phyloP scores from a whole-genome alignment of 768 basidiomycete genomes.

The Lepiota brunneoincarnata region DNA sequence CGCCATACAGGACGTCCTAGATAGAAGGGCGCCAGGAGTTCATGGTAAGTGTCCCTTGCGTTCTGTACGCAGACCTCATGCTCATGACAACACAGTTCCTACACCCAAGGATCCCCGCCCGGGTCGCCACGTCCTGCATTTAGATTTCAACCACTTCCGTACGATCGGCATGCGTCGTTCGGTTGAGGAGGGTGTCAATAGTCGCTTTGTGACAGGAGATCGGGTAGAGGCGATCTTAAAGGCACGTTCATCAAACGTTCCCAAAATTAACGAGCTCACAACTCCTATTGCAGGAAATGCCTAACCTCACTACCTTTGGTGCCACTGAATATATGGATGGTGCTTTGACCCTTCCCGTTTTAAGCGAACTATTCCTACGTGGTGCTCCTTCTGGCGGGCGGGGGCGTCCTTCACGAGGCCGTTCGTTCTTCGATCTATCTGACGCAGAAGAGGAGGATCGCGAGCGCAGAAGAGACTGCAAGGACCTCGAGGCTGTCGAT shows the following conservation, averaged over 20 bases:
- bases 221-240: conserved; percentile 77
- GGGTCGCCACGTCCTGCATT: conserved; percentile 77
- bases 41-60: conserved; percentile 53
- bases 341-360: conserved; percentile 77
- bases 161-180: conserved; percentile 95
- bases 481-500: conserved; percentile 84
- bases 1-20: conserved; percentile 71
- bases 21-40: conserved; percentile 59
- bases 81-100: conserved; percentile 46
- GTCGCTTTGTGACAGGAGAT: conserved; percentile 91
- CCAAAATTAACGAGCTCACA: conserved; percentile 14
- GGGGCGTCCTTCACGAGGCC: conserved; percentile 66
- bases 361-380: conserved; percentile 89
- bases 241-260: conserved; percentile 36
- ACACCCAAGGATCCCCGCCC: conserved; percentile 68
- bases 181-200: conserved; percentile 83
- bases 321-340: conserved; percentile 99
- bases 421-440: conserved; percentile 43
- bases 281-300: conserved; percentile 65
- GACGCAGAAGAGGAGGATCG: conserved; percentile 76
- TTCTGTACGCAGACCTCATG: conserved; percentile 7
- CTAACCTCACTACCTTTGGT: conserved; percentile 84
- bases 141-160: conserved; percentile 96
- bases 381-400: conserved; percentile 70
- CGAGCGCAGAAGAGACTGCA: conserved; percentile 70